Conservation (phyloP, 2,329 filamentous ascomycete species). For the Triangularia verruculosa region DNA sequence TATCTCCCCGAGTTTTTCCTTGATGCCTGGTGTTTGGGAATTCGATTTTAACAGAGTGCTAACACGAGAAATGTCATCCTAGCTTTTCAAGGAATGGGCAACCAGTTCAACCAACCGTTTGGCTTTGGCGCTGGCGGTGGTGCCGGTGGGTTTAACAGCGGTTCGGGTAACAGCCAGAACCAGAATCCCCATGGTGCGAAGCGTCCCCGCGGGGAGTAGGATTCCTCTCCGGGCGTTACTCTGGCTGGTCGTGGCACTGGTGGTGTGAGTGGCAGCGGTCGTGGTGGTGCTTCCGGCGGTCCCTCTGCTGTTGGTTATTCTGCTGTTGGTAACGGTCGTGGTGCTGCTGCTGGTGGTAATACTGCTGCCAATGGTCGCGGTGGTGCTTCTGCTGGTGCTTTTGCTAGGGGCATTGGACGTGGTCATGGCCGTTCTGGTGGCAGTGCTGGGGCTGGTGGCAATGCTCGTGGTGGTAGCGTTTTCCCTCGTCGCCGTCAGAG, state of each 20-base stretch:
- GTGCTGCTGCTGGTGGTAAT: not conserved
- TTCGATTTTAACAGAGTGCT: not conserved
- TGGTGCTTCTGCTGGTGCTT: too few species aligned
- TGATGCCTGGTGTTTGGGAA: not conserved
- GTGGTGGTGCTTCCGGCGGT: not conserved
- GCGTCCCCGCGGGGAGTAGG: conserved; percentile 68
- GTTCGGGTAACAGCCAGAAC: conserved; percentile 38
- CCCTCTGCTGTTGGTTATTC: not conserved
- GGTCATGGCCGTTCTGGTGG: not conserved
- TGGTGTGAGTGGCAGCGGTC: not conserved
- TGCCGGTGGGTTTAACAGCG: conserved; percentile 66
- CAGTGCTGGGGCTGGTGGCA: not conserved
- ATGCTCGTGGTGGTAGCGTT: not conserved
- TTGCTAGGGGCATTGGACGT: not conserved
- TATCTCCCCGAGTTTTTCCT: conserved; percentile 12
- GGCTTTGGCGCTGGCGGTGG: conserved; percentile 31
- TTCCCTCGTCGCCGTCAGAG: not conserved
- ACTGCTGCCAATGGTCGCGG: not conserved
- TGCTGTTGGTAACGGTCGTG: not conserved
- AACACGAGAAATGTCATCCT: not conserved
- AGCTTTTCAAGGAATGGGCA: conserved; percentile 67
- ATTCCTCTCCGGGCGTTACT: not conserved
- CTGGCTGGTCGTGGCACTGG: not conserved
- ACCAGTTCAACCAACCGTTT: conserved; percentile 59
- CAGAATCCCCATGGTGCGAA: conserved; percentile 83